Conservation (phyloP, 352 stramenopile genomes). For the Phytopythium mirpurense region DNA sequence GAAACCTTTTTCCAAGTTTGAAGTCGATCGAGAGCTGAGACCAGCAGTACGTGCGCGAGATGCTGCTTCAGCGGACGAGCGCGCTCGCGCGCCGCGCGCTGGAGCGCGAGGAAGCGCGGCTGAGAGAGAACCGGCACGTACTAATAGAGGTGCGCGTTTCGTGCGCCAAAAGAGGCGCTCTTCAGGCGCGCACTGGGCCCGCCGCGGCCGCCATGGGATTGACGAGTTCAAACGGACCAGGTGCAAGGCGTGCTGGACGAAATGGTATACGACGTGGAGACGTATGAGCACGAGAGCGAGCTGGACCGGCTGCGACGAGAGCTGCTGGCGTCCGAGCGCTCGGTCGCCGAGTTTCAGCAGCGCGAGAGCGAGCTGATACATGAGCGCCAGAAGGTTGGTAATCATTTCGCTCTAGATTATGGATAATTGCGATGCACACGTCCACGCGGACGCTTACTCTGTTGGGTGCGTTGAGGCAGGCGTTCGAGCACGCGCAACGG, state of each 20-base stretch:
- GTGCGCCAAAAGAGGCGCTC: neutral
- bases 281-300: constrained; percentile 51
- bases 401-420: neutral
- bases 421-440: no score
- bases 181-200: neutral
- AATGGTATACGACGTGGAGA: constrained; percentile 84
- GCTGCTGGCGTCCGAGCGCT: constrained; percentile 24
- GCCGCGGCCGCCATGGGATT: no score
- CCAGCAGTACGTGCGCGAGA: no score
- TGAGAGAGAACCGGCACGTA: constrained; percentile 33
- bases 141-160: constrained; percentile 31
- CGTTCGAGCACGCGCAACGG: constrained; percentile 41
- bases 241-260: constrained; percentile 65
- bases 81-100: constrained; percentile 28
- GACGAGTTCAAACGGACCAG: constrained; percentile 14
- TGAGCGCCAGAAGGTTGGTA: constrained; percentile 49
- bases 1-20: no score
- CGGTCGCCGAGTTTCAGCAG: constrained; percentile 42
- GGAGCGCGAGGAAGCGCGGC: constrained; percentile 34
- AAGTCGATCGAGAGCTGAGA: no score
- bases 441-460: no score
- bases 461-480: constrained; percentile 23
- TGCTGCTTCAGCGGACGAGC: constrained; percentile 34
- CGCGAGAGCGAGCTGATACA: constrained; percentile 56
- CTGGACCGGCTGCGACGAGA: constrained; percentile 28